These are phyloP conservation scores for Rhizomucor pusillus DNA, from an alignment of 371 early-diverging fungal genomes.

Conservation along the genomic window DNA sequence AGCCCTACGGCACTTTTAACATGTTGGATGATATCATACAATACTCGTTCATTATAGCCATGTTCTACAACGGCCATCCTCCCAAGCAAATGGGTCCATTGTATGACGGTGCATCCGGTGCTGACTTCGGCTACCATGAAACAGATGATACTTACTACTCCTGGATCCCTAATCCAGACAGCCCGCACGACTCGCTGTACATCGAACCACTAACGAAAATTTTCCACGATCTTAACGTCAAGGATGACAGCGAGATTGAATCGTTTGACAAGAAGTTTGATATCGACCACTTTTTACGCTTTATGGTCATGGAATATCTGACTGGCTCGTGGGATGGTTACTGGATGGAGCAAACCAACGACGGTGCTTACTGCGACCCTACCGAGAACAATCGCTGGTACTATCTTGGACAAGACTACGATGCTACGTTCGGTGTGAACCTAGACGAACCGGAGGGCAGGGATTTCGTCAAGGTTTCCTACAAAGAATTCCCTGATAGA, in stretches of 20 bases:
- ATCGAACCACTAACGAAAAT: conserved; percentile 23
- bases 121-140: conserved; percentile 40
- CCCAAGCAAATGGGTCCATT: conserved; percentile 46
- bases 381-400: conserved; percentile 41
- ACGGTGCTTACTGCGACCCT: conserved; percentile 41
- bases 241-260: conserved; percentile 30
- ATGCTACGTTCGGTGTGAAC: conserved; percentile 59
- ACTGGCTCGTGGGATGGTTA: conserved; percentile 49
- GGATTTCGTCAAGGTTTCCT: conserved; percentile 33
- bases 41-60: conserved; percentile 46
- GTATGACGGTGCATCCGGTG: conserved; percentile 54
- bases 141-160: conserved; percentile 28
- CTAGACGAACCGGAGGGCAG: conserved; percentile 25
- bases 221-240: conserved; percentile 23
- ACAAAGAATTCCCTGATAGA: conserved; percentile 36
- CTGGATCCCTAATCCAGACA: conserved; percentile 25
- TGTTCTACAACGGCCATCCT: conserved; percentile 43
- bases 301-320: conserved; percentile 48
- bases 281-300: conserved; percentile 37
- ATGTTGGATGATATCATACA: conserved; percentile 50
- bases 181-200: conserved; percentile 18
- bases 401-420: conserved; percentile 55
- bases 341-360: conserved; percentile 44
- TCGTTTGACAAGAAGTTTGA: conserved; percentile 25
- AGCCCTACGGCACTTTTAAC: conserved; percentile 54